Percentiles rank a stretch among this genome's conserved stretches.
These are phyloP conservation scores for Yamadazyma sp. DNA, from an alignment of 805 yeast species.

Conservation along the genomic window DNA sequence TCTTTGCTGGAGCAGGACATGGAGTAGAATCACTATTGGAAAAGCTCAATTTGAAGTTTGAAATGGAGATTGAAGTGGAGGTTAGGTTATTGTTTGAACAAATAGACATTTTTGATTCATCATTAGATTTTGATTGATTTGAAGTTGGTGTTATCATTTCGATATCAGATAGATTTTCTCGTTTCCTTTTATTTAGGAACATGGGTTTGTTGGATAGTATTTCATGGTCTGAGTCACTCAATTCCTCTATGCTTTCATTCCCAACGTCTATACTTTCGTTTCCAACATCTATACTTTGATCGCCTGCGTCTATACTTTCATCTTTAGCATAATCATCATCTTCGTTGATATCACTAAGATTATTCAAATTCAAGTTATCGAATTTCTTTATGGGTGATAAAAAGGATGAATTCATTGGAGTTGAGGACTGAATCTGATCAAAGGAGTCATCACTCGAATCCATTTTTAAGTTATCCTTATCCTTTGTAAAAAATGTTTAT, in stretches of 20 bases:
- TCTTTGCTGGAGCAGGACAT: slow-evolving; percentile 39
- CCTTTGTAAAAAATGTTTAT: too few species aligned
- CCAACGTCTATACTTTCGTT: slow-evolving; percentile 19
- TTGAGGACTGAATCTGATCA: slow-evolving; percentile 11
- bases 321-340: slow-evolving; percentile 13
- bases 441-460: slow-evolving; percentile 3
- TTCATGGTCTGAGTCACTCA: slow-evolving; percentile 16
- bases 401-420: slow-evolving; percentile 18
- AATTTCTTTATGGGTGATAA: slow-evolving; percentile 36
- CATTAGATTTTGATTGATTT: not conserved
- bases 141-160: slow-evolving; percentile 15
- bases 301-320: slow-evolving; percentile 5
- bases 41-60: slow-evolving; percentile 13
- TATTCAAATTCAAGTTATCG: slow-evolving; percentile 29
- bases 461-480: too few species aligned
- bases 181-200: slow-evolving; percentile 22
- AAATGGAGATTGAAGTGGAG: slow-evolving; percentile 8
- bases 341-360: slow-evolving; percentile 16
- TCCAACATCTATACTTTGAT: slow-evolving; percentile 7
- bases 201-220: slow-evolving; percentile 14
- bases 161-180: slow-evolving; percentile 17
- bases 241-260: slow-evolving; percentile 25
- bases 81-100: slow-evolving; percentile 8
- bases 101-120: slow-evolving; percentile 9
- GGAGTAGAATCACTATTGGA: slow-evolving; percentile 37